Conservation (phyloP, 495 filamentous ascomycete species). For the Annulohypoxylon bovei region DNA sequence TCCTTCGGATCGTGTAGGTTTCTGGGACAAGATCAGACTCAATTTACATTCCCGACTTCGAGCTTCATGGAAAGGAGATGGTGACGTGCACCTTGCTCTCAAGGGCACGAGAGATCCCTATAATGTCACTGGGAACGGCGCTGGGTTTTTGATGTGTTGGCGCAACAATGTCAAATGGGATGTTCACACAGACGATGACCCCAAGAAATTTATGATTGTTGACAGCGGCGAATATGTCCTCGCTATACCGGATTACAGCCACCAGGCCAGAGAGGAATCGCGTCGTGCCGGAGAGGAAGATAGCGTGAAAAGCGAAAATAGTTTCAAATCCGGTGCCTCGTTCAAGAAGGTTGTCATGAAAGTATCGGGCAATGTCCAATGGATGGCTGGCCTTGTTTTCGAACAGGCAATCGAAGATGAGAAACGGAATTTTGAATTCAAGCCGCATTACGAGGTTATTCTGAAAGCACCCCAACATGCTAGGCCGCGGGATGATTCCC, state of each 20-base stretch:
- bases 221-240: conserved; percentile 94
- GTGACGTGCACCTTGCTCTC: conserved; percentile 92
- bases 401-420: conserved; percentile 75
- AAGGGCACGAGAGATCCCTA: conserved; percentile 97
- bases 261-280: conserved; percentile 77
- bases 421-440: conserved; percentile 84
- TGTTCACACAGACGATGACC: conserved; percentile 82
- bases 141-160: conserved; percentile 98
- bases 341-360: conserved; percentile 99
- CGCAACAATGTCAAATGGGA: conserved; percentile 89
- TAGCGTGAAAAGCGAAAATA: conserved; percentile 69
- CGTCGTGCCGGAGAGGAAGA: conserved; percentile 69
- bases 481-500: conserved; percentile 59
- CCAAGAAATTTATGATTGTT: conserved; percentile 92
- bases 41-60: conserved; percentile 93
- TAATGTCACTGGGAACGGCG: conserved; percentile 88
- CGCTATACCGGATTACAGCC: conserved; percentile 91
- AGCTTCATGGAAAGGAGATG: conserved; percentile 91
- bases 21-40: conserved; percentile 98
- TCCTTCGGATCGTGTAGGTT: conserved; percentile 90
- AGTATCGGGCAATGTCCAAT: conserved; percentile 91
- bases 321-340: conserved; percentile 74
- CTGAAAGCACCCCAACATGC: conserved; percentile 81
- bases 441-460: conserved; percentile 89
- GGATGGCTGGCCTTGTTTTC: conserved; percentile 90